Conservation (phyloP, 345 rosid species). For the Populus ilicifolia region DNA sequence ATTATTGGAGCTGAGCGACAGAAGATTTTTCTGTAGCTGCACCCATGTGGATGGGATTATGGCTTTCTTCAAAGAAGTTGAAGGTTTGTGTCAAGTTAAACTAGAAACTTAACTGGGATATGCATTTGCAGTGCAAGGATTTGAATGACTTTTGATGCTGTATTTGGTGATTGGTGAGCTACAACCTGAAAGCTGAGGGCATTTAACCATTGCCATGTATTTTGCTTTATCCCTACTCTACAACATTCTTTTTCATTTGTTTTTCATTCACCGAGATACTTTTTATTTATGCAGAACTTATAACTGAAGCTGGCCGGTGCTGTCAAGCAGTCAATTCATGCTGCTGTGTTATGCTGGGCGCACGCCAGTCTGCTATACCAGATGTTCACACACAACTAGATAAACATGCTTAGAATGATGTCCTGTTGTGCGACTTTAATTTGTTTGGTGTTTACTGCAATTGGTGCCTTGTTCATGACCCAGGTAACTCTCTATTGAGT, state of each 20-base stretch:
- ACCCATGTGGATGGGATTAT: neutral
- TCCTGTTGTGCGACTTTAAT: neutral
- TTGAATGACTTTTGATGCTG: neutral
- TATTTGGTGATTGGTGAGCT: conserved; percentile 10
- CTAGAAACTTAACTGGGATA: neutral
- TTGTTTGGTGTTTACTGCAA: neutral
- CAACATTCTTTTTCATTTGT: neutral
- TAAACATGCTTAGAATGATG: neutral
- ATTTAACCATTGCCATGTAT: conserved; percentile 21
- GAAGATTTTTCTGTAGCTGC: neutral
- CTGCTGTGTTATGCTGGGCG: conserved; percentile 1
- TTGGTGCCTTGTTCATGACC: neutral
- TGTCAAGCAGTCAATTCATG: conserved; percentile 5
- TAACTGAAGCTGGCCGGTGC: conserved; percentile 15
- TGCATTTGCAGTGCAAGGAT: conserved; percentile 18
- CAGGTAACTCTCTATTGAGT: neutral
- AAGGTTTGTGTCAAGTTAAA: conserved; percentile 5
- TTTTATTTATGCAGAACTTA: conserved; percentile 10
- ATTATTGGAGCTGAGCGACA: conserved; percentile 1
- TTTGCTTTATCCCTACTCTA: neutral
- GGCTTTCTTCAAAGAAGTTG: conserved; percentile 6
- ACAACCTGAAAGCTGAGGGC: conserved; percentile 7
- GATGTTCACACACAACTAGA: neutral
- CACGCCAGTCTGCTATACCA: neutral
- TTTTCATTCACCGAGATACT: neutral